Percentiles rank a stretch among this genome's conserved stretches.
Conservation (phyloP, 495 filamentous ascomycete genomes). For the Amniculicola lignicola region DNA sequence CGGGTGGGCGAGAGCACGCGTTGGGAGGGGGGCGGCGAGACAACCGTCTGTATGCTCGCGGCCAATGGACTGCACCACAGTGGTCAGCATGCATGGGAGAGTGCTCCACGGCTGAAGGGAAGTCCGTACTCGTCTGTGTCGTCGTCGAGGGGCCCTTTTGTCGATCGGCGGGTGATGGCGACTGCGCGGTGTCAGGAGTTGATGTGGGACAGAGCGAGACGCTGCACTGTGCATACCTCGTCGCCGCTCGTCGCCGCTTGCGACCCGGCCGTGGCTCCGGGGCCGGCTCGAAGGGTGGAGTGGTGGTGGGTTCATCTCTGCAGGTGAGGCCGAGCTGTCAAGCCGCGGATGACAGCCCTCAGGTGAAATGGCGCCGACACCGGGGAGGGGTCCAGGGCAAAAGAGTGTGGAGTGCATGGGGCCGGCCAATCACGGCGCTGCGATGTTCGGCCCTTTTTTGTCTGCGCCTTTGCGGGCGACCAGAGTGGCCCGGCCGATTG, state of each 20-base stretch:
- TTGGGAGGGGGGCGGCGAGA: neutral
- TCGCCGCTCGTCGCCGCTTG: slow-evolving; percentile 28
- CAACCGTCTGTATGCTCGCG: neutral
- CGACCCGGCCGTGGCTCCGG: slow-evolving; percentile 27
- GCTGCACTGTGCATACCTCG: slow-evolving; percentile 15
- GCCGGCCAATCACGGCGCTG: neutral
- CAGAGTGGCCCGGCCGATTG: neutral
- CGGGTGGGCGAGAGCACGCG: slow-evolving; percentile 27
- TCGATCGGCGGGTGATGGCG: slow-evolving; percentile 34
- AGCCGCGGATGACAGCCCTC: neutral
- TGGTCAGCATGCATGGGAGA: neutral
- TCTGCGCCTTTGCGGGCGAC: neutral
- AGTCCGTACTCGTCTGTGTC: slow-evolving; percentile 36
- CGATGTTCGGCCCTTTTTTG: neutral
- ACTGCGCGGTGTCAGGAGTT: slow-evolving; percentile 16
- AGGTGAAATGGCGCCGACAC: neutral
- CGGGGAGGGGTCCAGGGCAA: neutral
- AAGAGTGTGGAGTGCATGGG: slow-evolving; percentile 6
- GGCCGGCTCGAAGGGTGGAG: slow-evolving; percentile 9
- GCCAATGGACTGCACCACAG: slow-evolving; percentile 19
- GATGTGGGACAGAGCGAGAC: neutral
- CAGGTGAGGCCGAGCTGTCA: neutral
- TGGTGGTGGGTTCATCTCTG: neutral
- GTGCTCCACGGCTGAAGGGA: slow-evolving; percentile 1
- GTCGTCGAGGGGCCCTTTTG: slow-evolving; percentile 39